These are phyloP conservation scores for Scedosporium aurantiacum DNA, from an alignment of 2,329 filamentous ascomycete genomes.

Conservation along the genomic window DNA sequence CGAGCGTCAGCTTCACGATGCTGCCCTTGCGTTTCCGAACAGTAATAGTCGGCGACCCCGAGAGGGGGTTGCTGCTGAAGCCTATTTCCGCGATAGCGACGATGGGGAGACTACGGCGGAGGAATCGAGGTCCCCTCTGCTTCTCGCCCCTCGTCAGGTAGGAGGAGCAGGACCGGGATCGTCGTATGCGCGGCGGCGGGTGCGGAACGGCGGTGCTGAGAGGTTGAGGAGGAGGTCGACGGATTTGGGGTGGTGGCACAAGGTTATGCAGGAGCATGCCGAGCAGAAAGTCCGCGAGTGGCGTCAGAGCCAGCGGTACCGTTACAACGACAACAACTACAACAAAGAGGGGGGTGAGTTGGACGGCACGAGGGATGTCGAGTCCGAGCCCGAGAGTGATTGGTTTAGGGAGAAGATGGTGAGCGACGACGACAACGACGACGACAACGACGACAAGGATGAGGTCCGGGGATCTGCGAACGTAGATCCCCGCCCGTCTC, in stretches of 20 bases:
- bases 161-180: too few relatives aligned
- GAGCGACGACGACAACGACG: not conserved
- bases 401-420: not conserved
- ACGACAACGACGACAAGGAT: constrained; percentile 16
- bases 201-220: constrained; percentile 22
- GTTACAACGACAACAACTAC: constrained; percentile 6
- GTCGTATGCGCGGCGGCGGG: constrained; percentile 12
- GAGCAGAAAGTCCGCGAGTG: constrained; percentile 47
- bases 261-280: constrained; percentile 70
- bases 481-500: not conserved
- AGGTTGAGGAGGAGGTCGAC: constrained; percentile 41
- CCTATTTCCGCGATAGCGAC: constrained; percentile 52
- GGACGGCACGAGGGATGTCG: not conserved
- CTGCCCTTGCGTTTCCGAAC: constrained; percentile 65
- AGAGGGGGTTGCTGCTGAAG: constrained; percentile 62
- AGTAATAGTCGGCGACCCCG: constrained; percentile 42
- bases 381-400: constrained; percentile 2
- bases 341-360: constrained; percentile 9
- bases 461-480: not conserved
- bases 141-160: constrained; percentile 7
- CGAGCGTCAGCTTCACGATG: constrained; percentile 68
- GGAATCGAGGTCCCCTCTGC: constrained; percentile 22
- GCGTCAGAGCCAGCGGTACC: not conserved
- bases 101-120: constrained; percentile 40
- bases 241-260: constrained; percentile 61